Evolutionary conservation across 257 asterid genomes (phyloP).

Genomic region (Solanum boliviense): DNA sequence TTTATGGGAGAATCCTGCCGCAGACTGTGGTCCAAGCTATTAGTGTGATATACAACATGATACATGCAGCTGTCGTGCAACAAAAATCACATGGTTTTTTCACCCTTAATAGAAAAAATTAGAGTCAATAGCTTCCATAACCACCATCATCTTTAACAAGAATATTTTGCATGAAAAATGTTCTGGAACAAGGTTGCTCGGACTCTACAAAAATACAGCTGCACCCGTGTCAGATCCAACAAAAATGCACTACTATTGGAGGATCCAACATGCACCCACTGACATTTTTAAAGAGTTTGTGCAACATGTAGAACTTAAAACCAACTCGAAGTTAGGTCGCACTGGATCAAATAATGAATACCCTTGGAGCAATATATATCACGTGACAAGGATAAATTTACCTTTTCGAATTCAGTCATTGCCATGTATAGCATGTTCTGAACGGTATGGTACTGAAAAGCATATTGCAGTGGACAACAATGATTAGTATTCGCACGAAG

Average conservation of each 20-base stretch:
- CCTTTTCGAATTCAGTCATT: slow-evolving; percentile 71
- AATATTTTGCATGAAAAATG: neutral
- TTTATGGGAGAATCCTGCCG: neutral
- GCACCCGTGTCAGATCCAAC: neutral
- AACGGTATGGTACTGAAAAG: slow-evolving; percentile 64
- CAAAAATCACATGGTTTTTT: neutral
- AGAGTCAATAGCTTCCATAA: neutral
- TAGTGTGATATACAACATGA: neutral
- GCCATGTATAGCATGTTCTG: slow-evolving; percentile 77
- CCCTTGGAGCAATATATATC: neutral
- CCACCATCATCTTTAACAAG: neutral
- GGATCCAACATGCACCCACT: neutral
- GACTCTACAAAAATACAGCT: neutral
- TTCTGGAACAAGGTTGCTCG: neutral
- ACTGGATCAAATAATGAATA: neutral
- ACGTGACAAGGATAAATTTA: slow-evolving; percentile 11
- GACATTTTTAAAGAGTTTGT: neutral
- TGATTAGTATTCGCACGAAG: neutral
- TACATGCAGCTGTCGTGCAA: neutral
- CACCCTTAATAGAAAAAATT: neutral
- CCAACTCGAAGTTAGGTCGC: neutral
- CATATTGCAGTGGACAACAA: neutral
- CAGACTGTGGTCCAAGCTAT: neutral
- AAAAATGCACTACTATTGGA: neutral
- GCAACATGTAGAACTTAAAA: neutral